A percentile compares a stretch with the other conserved stretches of the same genome.
Conservation (phyloP, 441 rosid species). For the Theobroma grandiflorum region DNA sequence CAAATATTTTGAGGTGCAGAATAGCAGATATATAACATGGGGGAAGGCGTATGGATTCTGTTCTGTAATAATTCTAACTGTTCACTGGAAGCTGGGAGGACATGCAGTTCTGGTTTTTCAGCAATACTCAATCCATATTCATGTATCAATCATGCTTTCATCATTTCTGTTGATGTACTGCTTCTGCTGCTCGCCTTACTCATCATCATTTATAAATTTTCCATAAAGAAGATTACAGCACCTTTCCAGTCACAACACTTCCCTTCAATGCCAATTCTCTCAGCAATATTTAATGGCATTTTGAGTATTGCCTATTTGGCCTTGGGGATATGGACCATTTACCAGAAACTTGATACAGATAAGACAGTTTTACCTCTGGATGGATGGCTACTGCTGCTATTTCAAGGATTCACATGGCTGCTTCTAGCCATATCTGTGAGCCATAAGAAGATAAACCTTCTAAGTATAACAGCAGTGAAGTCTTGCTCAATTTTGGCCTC, state of each 20-base stretch:
- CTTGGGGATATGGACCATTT: constrained; percentile 40
- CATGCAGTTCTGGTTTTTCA: constrained; percentile 28
- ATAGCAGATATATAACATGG: constrained; percentile 22
- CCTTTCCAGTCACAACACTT: constrained; percentile 9
- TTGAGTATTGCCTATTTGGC: constrained; percentile 45
- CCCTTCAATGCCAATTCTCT: constrained; percentile 21
- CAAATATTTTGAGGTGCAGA: neutral
- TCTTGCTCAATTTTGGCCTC: constrained; percentile 35
- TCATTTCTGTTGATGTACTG: constrained; percentile 36
- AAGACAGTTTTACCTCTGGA: constrained; percentile 36
- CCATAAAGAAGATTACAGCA: constrained; percentile 21
- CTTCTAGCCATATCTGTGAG: constrained; percentile 28
- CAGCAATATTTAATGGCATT: constrained; percentile 38
- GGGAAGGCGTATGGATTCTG: constrained; percentile 22
- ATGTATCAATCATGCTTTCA: constrained; percentile 34
- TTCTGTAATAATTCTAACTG: constrained; percentile 32
- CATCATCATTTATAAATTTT: constrained; percentile 29
- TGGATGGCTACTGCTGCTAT: constrained; percentile 39
- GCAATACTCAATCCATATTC: constrained; percentile 34
- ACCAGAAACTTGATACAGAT: constrained; percentile 24
- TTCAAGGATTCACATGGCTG: constrained; percentile 55
- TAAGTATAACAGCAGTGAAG: constrained; percentile 23
- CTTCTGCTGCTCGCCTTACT: constrained; percentile 30
- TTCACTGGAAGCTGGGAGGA: constrained; percentile 14
- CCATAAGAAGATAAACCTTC: constrained; percentile 31